Evolutionary conservation across 2,329 filamentous ascomycete genomes (phyloP).

Genomic region (Fusarium heterosporum): DNA sequence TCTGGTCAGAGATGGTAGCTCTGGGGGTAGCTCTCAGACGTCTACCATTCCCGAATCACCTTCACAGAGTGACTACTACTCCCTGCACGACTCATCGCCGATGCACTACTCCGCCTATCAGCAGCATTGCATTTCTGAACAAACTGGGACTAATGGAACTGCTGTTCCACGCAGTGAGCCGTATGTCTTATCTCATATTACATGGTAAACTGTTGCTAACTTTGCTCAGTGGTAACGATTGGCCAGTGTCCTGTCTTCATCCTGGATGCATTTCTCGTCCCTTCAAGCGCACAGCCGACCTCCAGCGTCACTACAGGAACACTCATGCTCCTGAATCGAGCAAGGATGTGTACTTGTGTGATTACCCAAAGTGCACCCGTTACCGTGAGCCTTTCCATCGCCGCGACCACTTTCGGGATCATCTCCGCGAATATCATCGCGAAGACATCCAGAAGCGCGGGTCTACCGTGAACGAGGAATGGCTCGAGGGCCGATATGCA

Average conservation of each 20-base stretch:
- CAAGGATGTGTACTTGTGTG: conserved; percentile 61
- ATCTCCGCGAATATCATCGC: conserved; percentile 66
- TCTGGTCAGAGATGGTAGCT: conserved; percentile 47
- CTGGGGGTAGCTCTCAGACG: conserved; percentile 47
- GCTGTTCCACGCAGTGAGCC: conserved; percentile 23
- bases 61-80: conserved; percentile 32
- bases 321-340: conserved; percentile 58
- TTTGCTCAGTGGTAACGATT: conserved; percentile 45
- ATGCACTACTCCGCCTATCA: conserved; percentile 27
- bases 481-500: conserved; percentile 55
- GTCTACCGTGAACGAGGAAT: conserved; percentile 51
- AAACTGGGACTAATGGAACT: conserved; percentile 6
- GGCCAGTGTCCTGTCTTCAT: conserved; percentile 54
- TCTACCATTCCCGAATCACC: conserved; percentile 48
- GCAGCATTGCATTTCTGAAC: conserved; percentile 20
- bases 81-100: conserved; percentile 28
- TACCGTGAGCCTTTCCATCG: conserved; percentile 61
- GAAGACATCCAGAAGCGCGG: conserved; percentile 66
- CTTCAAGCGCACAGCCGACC: conserved; percentile 66
- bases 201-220: conserved; percentile 9
- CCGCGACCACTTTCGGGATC: conserved; percentile 68
- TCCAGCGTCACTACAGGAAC: conserved; percentile 64
- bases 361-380: conserved; percentile 63
- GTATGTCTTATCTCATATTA: conserved; percentile 23
- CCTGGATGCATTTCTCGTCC: conserved; percentile 58